Base-by-base conservation (phyloP, 148 eudicot genomes). In the Rhododendron williamsianum region DNA sequence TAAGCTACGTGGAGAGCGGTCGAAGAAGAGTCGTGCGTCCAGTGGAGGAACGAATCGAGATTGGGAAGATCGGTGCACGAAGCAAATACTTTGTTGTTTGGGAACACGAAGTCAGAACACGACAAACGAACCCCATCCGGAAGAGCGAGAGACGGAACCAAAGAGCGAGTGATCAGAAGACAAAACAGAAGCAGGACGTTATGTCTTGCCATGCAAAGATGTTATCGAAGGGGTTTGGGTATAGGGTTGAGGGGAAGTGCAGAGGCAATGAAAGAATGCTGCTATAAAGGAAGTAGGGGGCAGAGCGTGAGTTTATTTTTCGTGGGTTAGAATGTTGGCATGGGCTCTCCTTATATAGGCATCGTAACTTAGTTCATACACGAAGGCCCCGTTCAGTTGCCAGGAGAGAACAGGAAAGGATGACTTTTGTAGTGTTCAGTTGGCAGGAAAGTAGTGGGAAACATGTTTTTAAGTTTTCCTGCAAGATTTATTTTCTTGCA, bases 1-100 rank as follows among this genome's bases (percentile, higher is more conserved):
- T 80, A 89, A 51, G 90, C 90, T 60, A 89, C 43, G 2, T 81
- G 81, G 48, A 87, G 67, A 16, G 83, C 84, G 65, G 81, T 52
- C n/a, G 90, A 67, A 27, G 88, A 49, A 5, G 85, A 60, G 83
- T 74, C 18, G 83, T 86, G 67, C 19, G 82, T 84, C 88, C 88
- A 86, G 85, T 89, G 87, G 79, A 86, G 85, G 56, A 30, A 86
- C 49, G 87, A 84, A 56, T 80, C 21, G 48, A 81, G 82, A 4
- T 48, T 49, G 0, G 88, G 78, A 21, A 89, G 87, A 38, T 52
- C 82, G 15, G n/a, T 30, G 76, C 90, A 89, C 1, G 83, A 27
- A 13, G 80, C 18, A 30, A 78, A 89, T 9, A 4, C 30, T n/a
- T 60, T 83, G 81, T 83, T 83, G 41, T 65, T 23, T 0, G 88